A percentile compares a stretch with the other conserved stretches of the same genome.
phyloP scores from a whole-genome alignment of 2,329 filamentous ascomycete species.

The Ustilaginoidea virens region DNA sequence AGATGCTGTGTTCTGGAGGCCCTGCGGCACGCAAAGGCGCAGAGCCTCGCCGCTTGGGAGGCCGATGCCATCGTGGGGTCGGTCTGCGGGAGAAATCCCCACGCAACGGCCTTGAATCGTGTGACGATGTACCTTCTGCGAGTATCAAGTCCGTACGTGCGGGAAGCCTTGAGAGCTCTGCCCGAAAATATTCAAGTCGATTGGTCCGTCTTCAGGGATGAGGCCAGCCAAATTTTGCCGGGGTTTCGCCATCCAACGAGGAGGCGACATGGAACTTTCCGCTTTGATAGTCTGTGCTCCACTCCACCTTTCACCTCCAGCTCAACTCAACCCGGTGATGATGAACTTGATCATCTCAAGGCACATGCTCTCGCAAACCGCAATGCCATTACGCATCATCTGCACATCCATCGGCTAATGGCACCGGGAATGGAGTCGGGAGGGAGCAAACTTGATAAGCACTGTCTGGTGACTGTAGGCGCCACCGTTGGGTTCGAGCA shows the following conservation, averaged over 20 bases:
- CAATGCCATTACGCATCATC: background rate
- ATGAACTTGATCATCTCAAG: no score
- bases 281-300: no score
- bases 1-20: conserved; percentile 11
- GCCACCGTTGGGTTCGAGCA: conserved; percentile 72
- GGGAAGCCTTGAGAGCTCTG: no score
- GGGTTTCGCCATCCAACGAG: conserved; percentile 2
- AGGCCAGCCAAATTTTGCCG: conserved; percentile 1
- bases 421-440: background rate
- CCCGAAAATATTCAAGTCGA: no score
- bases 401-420: background rate
- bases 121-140: no score
- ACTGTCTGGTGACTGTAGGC: conserved; percentile 79
- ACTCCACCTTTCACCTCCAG: no score
- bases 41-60: conserved; percentile 21
- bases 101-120: no score
- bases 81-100: no score
- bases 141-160: no score
- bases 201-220: background rate
- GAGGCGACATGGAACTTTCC: no score
- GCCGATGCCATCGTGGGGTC: conserved; percentile 19
- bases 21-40: conserved; percentile 18
- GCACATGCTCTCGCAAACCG: no score
- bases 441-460: conserved; percentile 10
- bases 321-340: no score